Conservation (phyloP, 2,329 filamentous ascomycete genomes). For the Lanzia echinophila region DNA sequence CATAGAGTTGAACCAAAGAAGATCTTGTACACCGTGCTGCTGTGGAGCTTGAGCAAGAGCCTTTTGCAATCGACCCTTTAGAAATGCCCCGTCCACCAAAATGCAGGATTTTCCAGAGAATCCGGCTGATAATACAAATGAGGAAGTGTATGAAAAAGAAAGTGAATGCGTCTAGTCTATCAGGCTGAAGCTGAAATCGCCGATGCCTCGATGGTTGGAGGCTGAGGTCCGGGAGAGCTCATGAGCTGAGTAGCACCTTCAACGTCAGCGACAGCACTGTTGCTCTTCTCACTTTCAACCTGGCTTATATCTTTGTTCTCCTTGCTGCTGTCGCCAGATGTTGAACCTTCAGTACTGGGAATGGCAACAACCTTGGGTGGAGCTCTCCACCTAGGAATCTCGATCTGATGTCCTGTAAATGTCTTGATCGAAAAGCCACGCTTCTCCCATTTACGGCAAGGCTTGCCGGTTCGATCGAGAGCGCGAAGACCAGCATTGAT, state of each 20-base stretch:
- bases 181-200: constrained; percentile 10
- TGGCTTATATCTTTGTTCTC: constrained; percentile 56
- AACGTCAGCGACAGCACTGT: constrained; percentile 51
- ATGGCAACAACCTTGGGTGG: constrained; percentile 49
- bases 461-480: constrained; percentile 84
- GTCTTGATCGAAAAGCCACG: constrained; percentile 80
- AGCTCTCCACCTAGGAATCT: constrained; percentile 75
- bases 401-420: constrained; percentile 84
- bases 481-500: constrained; percentile 96
- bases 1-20: neutral
- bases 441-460: constrained; percentile 85
- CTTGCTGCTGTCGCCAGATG: constrained; percentile 48
- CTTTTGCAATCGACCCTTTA: too few species aligned
- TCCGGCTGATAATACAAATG: constrained; percentile 1
- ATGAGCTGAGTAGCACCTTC: constrained; percentile 45
- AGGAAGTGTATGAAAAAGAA: constrained; percentile 8
- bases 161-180: neutral
- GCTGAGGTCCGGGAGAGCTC: constrained; percentile 42
- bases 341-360: constrained; percentile 41
- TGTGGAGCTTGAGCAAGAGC: neutral
- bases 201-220: constrained; percentile 13
- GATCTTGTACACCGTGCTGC: constrained; percentile 6
- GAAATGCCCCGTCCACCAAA: too few species aligned
- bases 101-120: too few species aligned
- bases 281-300: constrained; percentile 50